Evolutionary conservation across 1,284 basidiomycete species (phyloP).

Genomic region (Puccinia polysora): DNA sequence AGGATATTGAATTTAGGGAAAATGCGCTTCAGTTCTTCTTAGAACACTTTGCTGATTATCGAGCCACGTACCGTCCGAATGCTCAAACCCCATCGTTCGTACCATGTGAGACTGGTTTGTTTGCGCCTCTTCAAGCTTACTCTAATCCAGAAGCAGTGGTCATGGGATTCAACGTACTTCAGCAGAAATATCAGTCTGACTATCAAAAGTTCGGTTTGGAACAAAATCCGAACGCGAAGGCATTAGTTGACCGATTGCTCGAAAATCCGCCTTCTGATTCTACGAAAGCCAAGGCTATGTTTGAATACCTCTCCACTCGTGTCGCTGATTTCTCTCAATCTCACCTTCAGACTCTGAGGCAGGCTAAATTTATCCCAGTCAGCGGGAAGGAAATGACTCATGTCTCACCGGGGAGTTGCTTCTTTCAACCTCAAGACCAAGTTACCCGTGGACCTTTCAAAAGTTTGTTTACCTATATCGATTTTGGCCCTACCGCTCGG

Average conservation of each 20-base stretch:
- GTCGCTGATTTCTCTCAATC: constrained; percentile 60
- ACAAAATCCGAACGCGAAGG: constrained; percentile 66
- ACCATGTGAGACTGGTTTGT: constrained; percentile 65
- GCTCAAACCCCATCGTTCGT: constrained; percentile 62
- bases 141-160: constrained; percentile 65
- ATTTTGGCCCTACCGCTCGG: constrained; percentile 79
- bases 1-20: constrained; percentile 54
- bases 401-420: constrained; percentile 59
- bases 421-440: constrained; percentile 52
- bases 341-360: constrained; percentile 52
- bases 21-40: constrained; percentile 50
- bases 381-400: constrained; percentile 45
- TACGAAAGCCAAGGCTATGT: constrained; percentile 64
- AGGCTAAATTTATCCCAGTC: constrained; percentile 55
- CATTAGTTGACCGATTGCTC: constrained; percentile 65
- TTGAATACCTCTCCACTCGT: constrained; percentile 69
- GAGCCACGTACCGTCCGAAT: constrained; percentile 25
- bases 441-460: constrained; percentile 47
- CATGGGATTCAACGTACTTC: constrained; percentile 70
- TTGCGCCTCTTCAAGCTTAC: constrained; percentile 72
- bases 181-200: constrained; percentile 59
- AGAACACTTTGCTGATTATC: constrained; percentile 45
- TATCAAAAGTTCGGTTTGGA: constrained; percentile 71
- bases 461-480: constrained; percentile 70
- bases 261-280: constrained; percentile 62